Conservation (phyloP, 441 rosid genomes). For the Eutrema salsugineum region DNA sequence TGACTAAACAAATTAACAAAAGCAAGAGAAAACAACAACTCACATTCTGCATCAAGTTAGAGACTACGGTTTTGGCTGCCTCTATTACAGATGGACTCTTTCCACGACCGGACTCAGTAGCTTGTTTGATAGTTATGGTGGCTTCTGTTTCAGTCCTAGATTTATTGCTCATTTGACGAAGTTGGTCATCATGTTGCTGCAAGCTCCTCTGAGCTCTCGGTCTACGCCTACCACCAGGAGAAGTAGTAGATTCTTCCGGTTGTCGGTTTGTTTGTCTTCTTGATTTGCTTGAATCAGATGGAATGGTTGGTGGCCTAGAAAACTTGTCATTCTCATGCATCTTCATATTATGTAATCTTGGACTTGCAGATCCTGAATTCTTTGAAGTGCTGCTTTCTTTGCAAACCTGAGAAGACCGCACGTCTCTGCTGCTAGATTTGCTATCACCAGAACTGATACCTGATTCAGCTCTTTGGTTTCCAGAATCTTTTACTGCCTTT, state of each 20-base stretch:
- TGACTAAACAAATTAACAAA: slow-evolving; percentile 18
- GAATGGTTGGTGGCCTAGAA: slow-evolving; percentile 78
- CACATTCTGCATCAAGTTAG: slow-evolving; percentile 46
- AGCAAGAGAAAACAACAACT: slow-evolving; percentile 26
- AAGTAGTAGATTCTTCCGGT: slow-evolving; percentile 37
- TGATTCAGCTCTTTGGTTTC: slow-evolving; percentile 37
- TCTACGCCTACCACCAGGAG: slow-evolving; percentile 53
- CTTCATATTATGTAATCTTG: slow-evolving; percentile 68
- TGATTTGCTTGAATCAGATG: slow-evolving; percentile 56
- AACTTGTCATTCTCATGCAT: slow-evolving; percentile 59
- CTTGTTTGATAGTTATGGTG: slow-evolving; percentile 36
- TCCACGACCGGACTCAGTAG: slow-evolving; percentile 34
- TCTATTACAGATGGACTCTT: slow-evolving; percentile 31
- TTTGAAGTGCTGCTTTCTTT: slow-evolving; percentile 44
- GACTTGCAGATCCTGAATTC: slow-evolving; percentile 60
- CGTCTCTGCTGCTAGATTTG: slow-evolving; percentile 41
- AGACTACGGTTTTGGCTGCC: slow-evolving; percentile 32
- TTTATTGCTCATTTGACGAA: slow-evolving; percentile 57
- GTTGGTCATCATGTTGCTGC: slow-evolving; percentile 51
- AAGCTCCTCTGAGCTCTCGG: slow-evolving; percentile 38
- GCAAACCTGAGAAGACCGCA: slow-evolving; percentile 42
- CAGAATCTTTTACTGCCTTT: slow-evolving; percentile 42
- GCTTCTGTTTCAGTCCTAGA: slow-evolving; percentile 51
- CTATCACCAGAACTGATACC: slow-evolving; percentile 39
- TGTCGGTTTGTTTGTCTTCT: slow-evolving; percentile 50